Percentiles rank a stretch among this genome's conserved stretches.
Evolutionary conservation across 768 basidiomycete genomes (phyloP).

Genomic region (Auriscalpium microsporum): DNA sequence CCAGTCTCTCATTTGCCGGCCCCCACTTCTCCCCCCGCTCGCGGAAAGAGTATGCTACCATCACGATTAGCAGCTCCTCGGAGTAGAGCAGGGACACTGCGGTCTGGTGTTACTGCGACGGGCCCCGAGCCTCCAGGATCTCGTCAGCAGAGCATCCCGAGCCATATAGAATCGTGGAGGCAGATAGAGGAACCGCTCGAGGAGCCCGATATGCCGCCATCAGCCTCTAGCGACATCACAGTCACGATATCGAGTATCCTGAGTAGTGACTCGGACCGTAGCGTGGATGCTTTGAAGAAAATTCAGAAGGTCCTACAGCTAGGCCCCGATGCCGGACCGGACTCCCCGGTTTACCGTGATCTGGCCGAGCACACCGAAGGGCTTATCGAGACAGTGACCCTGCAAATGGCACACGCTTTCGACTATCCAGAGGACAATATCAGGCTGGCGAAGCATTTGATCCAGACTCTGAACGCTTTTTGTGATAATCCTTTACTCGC

Average conservation of each 20-base stretch:
- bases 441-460: conserved; percentile 92
- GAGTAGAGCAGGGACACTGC: conserved; percentile 29
- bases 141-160: not conserved
- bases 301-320: conserved; percentile 80
- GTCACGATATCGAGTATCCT: conserved; percentile 83
- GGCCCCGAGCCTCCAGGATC: conserved; percentile 7
- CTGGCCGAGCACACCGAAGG: conserved; percentile 74
- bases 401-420: conserved; percentile 90
- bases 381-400: conserved; percentile 81
- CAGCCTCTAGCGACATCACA: conserved; percentile 52
- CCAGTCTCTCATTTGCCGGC: conserved; percentile 23
- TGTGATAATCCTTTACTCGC: conserved; percentile 87
- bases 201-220: conserved; percentile 22
- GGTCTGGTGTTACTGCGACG: conserved; percentile 3
- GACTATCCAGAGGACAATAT: conserved; percentile 81
- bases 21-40: conserved; percentile 30
- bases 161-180: conserved; percentile 4
- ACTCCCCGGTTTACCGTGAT: conserved; percentile 65
- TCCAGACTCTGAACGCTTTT: conserved; percentile 91
- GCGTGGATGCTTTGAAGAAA: conserved; percentile 90
- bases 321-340: conserved; percentile 63
- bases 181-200: conserved; percentile 27
- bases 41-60: conserved; percentile 64
- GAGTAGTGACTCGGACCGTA: conserved; percentile 75
- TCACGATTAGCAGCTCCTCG: conserved; percentile 68